These are phyloP conservation scores for Smittium culicis DNA, from an alignment of 371 early-diverging fungal genomes.

Conservation along the genomic window DNA sequence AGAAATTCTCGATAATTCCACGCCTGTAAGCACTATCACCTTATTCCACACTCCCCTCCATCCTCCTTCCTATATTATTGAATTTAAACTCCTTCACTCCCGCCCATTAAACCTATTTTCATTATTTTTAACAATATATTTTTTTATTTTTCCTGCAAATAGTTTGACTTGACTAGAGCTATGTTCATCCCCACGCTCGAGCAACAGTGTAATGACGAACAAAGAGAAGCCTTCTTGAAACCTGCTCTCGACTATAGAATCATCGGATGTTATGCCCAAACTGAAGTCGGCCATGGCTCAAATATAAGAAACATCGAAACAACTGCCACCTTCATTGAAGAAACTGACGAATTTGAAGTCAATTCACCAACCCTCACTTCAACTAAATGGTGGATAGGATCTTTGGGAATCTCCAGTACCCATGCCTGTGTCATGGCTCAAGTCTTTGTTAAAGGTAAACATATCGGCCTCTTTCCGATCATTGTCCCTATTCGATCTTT, in stretches of 20 bases:
- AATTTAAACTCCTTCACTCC: no score
- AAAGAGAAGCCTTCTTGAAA: no score
- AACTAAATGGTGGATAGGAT: slow-evolving; percentile 88
- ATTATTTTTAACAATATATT: no score
- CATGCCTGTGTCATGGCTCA: slow-evolving; percentile 81
- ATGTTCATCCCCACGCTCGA: no score
- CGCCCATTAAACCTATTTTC: no score
- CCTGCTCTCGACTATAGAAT: slow-evolving; percentile 57
- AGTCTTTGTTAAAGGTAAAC: slow-evolving; percentile 59
- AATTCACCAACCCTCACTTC: slow-evolving; percentile 68
- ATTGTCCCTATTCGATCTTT: slow-evolving; percentile 73
- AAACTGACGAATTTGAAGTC: slow-evolving; percentile 70
- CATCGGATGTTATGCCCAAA: slow-evolving; percentile 77
- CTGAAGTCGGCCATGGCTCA: slow-evolving; percentile 64
- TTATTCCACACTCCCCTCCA: no score
- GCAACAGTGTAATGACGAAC: no score
- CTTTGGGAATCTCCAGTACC: slow-evolving; percentile 48
- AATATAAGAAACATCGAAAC: slow-evolving; percentile 80
- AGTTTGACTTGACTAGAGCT: no score
- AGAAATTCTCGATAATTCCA: not conserved
- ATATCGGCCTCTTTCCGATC: slow-evolving; percentile 72
- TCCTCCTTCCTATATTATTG: no score
- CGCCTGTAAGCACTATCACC: slow-evolving; percentile 5
- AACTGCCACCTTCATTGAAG: slow-evolving; percentile 65
- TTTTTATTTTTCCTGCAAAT: no score